phyloP scores from a whole-genome alignment of 345 rosid genomes.

The Turritis glabra region DNA sequence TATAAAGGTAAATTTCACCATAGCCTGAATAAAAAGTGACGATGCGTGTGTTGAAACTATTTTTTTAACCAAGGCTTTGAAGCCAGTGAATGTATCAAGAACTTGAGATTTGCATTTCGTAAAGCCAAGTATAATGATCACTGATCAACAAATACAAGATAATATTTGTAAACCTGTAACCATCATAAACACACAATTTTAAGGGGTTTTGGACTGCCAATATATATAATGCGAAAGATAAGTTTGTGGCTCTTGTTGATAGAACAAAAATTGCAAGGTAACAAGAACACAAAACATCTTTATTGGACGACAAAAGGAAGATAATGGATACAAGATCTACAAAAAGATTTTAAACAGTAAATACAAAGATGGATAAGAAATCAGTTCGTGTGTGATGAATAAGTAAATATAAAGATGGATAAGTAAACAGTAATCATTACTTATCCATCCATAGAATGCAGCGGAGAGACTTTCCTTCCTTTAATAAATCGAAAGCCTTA shows the following conservation, averaged over 20 bases:
- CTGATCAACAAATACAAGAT: not conserved
- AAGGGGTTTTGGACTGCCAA: not conserved
- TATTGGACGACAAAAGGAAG: not conserved
- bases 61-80: not conserved
- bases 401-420: too few species aligned
- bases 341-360: not conserved
- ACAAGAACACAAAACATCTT: not conserved
- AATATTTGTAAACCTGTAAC: not conserved
- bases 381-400: too few species aligned
- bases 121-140: not conserved
- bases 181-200: not conserved
- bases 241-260: not conserved
- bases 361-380: too few species aligned
- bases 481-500: conserved; percentile 53
- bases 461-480: conserved; percentile 57
- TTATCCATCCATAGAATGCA: conserved; percentile 66
- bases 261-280: not conserved
- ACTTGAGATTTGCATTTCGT: not conserved
- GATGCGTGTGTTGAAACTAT: not conserved
- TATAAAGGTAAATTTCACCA: too few species aligned
- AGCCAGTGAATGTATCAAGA: not conserved
- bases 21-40: too few species aligned
- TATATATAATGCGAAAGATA: not conserved
- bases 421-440: not conserved
- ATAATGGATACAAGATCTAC: not conserved